Evolutionary conservation across 345 rosid genomes (phyloP), one percentile per base, ranked within the genome.

Genomic region (Melaleuca alternifolia): DNA sequence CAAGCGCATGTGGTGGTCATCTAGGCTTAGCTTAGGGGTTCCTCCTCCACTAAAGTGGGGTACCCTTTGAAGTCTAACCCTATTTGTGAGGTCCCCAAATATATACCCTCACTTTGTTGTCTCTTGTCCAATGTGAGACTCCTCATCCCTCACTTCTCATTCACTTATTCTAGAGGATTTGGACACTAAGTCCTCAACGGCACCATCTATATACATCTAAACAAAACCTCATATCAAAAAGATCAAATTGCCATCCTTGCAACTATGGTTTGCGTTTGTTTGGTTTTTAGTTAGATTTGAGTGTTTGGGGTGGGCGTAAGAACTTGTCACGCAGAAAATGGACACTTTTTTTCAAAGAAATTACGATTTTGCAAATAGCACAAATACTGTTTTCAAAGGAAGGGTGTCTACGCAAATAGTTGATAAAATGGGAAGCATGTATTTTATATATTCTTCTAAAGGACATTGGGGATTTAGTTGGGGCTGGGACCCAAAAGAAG

Each of bases 401-500:
- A 71, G 7, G 48, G 24, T 71, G 21, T 16, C 4, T 41, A 2
- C 4, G 48, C 23, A 33, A 37, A 33, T 12, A 37, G 9, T 18
- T 5, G 79, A 71, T 71, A 24, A 71, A 33, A 37, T 71, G 41
- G 48, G 79, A 71, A 9, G 79, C 79, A 0, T 9, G 24, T 71
- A 24, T 9, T 65, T 7, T 2, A 15, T 20, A 18, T 54, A 8
- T 54, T 9, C 33, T 37, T 37, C 20, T 6, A 18, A 71, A 37
- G 7, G 26, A 71, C 10, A 11, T 37, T 2, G 46, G 2, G 33
- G 46, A 71, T 84, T 54, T 54, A 30, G 23, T 11, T 2, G 51
- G 30, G 61, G 41, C 89, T 89, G 91, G 92, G 91, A 90, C 88
- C 92, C 41, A 51, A 83, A 83, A 24, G 59, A 50, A 50, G 54